A percentile compares a stretch with the other conserved stretches of the same genome.
Conservation (phyloP, 441 rosid species). For the Adansonia gregorii region DNA sequence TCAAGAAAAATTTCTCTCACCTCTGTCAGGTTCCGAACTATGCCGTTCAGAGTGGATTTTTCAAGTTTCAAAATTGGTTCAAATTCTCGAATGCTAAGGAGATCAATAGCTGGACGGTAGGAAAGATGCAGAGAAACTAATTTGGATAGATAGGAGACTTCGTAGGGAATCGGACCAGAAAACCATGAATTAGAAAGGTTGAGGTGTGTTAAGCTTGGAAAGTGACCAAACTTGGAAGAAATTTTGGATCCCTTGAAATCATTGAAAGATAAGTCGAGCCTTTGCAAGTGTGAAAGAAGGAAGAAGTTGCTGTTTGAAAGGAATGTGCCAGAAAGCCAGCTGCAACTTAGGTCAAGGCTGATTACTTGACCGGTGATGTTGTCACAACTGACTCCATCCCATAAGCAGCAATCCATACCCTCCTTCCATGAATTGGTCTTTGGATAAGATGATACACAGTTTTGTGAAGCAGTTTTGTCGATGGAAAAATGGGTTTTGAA, state of each 20-base stretch:
- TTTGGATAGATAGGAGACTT: constrained; percentile 11
- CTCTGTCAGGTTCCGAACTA: not conserved
- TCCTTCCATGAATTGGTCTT: not conserved
- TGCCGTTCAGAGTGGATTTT: not conserved
- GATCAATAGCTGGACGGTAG: not conserved
- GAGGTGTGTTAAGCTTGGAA: constrained; percentile 17
- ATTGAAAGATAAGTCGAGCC: not conserved
- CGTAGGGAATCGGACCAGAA: not conserved
- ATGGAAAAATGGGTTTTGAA: constrained; percentile 7
- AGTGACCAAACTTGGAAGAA: not conserved
- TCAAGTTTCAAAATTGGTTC: not conserved
- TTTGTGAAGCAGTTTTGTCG: not conserved
- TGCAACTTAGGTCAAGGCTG: constrained; percentile 14
- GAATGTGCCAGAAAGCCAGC: not conserved
- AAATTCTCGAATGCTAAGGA: not conserved
- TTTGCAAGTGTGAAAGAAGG: constrained; percentile 1
- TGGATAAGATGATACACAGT: not conserved
- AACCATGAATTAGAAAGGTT: constrained; percentile 1
- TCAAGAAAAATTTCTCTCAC: not conserved
- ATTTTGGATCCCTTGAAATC: constrained; percentile 5
- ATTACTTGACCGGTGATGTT: not conserved
- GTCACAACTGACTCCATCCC: constrained; percentile 5
- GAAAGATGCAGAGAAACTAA: not conserved
- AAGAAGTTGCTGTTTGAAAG: not conserved
- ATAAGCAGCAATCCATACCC: not conserved